phyloP scores from a whole-genome alignment of 108 stramenopile species.

The Aureococcus anophagefferens region DNA sequence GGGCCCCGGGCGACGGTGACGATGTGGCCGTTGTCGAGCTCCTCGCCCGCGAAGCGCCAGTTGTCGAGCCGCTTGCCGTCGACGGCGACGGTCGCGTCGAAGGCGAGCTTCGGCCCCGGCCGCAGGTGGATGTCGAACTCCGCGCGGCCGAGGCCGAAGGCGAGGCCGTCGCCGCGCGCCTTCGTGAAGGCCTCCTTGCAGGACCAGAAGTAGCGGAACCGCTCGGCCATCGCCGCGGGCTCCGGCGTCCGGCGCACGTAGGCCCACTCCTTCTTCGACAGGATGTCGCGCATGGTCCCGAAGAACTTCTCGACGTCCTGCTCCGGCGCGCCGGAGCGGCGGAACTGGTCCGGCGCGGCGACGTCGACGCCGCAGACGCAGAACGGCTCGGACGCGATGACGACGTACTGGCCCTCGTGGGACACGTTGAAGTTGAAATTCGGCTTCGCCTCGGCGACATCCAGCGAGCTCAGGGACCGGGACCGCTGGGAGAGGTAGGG shows the following conservation, averaged over 20 bases:
- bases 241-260: background rate
- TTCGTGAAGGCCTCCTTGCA: conserved; percentile 2
- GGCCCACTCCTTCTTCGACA: background rate
- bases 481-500: background rate
- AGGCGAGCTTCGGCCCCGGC: background rate
- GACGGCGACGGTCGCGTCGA: background rate
- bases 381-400: background rate
- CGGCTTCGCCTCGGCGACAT: background rate
- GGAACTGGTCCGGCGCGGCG: background rate
- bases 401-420: background rate
- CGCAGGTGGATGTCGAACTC: background rate
- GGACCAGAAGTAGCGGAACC: background rate
- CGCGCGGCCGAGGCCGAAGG: background rate
- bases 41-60: background rate
- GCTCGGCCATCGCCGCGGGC: background rate
- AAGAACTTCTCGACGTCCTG: no score
- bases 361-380: background rate
- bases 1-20: background rate
- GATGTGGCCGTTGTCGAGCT: background rate
- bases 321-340: no score
- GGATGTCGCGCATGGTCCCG: background rate
- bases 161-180: background rate
- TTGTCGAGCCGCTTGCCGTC: background rate
- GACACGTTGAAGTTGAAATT: background rate
- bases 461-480: no score